These are phyloP conservation scores for Avena atlantica DNA, from an alignment of 176 grass and related monocot species.

Conservation along the genomic window DNA sequence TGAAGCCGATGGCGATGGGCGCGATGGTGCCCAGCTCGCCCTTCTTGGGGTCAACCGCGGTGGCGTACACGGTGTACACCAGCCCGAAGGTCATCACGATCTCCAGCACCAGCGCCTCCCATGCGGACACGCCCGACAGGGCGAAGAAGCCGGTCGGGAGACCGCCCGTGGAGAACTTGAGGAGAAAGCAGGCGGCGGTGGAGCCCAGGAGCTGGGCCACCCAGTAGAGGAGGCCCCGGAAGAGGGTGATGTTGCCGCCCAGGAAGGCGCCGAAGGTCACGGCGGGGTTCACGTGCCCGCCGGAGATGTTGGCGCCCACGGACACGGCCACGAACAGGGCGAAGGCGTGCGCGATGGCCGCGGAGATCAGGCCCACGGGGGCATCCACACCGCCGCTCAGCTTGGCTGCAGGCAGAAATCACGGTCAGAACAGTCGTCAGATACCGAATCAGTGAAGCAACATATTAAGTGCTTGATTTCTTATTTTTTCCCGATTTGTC, in stretches of 20 bases:
- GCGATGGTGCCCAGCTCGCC: conserved; percentile 86
- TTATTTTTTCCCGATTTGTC: not conserved
- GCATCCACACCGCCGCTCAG: conserved; percentile 49
- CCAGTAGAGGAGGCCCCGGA: conserved; percentile 91
- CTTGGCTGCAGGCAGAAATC: conserved; percentile 56
- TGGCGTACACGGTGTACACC: conserved; percentile 97
- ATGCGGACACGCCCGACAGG: conserved; percentile 60
- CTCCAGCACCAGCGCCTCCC: conserved; percentile 80
- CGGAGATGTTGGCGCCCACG: conserved; percentile 93
- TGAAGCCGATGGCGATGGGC: conserved; percentile 94
- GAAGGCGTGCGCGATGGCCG: conserved; percentile 84
- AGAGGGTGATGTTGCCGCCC: conserved; percentile 93
- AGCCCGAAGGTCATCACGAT: conserved; percentile 98
- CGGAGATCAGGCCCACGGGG: conserved; percentile 64
- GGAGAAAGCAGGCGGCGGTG: conserved; percentile 72
- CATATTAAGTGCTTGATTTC: not conserved
- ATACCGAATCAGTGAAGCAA: not conserved
- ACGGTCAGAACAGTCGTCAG: not conserved
- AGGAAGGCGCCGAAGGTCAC: conserved; percentile 95
- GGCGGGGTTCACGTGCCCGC: conserved; percentile 96
- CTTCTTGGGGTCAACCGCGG: conserved; percentile 85
- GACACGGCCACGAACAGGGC: conserved; percentile 90
- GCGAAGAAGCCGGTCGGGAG: conserved; percentile 71
- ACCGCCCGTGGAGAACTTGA: conserved; percentile 79
- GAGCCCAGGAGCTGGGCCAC: conserved; percentile 88